Evolutionary conservation across 768 basidiomycete species (phyloP).

Genomic region (Termitomyces sp.): DNA sequence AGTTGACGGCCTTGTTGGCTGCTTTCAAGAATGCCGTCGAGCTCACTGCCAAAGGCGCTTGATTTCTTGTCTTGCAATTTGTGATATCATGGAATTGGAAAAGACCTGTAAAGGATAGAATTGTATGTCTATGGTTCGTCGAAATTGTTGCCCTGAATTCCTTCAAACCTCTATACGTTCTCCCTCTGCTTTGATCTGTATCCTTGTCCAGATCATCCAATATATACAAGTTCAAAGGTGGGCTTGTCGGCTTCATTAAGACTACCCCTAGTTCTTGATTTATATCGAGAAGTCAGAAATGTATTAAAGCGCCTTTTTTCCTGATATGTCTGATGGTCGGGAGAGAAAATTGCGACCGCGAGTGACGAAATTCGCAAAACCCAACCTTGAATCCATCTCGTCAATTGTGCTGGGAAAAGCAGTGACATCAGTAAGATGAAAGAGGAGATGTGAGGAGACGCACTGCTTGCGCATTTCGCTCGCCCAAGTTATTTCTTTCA

Average conservation of each 20-base stretch:
- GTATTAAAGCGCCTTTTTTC: background rate
- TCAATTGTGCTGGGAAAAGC: slow-evolving; percentile 55
- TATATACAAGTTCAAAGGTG: background rate
- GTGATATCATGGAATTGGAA: background rate
- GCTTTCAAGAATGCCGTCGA: slow-evolving; percentile 94
- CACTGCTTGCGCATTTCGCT: slow-evolving; percentile 85
- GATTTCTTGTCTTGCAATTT: background rate
- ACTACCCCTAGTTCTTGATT: background rate
- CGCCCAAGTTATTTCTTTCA: slow-evolving; percentile 85
- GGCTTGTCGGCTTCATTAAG: background rate
- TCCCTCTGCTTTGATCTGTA: background rate
- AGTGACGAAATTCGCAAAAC: slow-evolving; percentile 60
- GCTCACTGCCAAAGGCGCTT: slow-evolving; percentile 44
- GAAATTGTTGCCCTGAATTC: background rate
- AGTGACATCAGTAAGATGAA: slow-evolving; percentile 3
- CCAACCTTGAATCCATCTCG: slow-evolving; percentile 65
- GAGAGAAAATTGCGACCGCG: slow-evolving; percentile 47
- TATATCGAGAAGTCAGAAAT: background rate
- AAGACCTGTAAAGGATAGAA: background rate
- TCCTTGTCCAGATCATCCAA: background rate
- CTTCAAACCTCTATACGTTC: background rate
- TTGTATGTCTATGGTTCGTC: background rate
- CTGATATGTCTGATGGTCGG: background rate
- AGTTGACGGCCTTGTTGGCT: slow-evolving; percentile 85
- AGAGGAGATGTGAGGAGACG: slow-evolving; percentile 18